These are phyloP conservation scores for Royoungia palumana DNA, from an alignment of 768 basidiomycete genomes.

Conservation along the genomic window DNA sequence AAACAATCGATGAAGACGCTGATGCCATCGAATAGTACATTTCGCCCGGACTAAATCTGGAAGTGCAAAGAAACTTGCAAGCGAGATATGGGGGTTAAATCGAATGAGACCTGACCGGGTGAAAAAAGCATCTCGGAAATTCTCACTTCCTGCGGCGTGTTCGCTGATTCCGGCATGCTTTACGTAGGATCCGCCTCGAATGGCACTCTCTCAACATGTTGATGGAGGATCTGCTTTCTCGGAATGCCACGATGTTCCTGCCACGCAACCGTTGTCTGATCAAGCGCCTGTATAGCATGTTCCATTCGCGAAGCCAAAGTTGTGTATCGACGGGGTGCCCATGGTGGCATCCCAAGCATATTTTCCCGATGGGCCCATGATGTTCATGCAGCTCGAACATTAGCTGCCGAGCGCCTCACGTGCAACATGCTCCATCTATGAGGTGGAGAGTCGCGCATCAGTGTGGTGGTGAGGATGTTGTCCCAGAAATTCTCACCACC, in stretches of 20 bases:
- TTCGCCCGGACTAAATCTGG: not conserved
- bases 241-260: not conserved
- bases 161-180: not conserved
- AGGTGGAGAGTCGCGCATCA: too few relatives aligned
- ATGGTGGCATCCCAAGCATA: too few relatives aligned
- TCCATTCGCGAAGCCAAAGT: not conserved
- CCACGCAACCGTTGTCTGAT: not conserved
- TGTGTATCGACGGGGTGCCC: not conserved
- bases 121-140: not conserved
- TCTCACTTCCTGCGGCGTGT: not conserved
- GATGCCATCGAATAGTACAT: not conserved
- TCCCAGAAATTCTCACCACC: conserved; percentile 4
- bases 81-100: not conserved
- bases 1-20: conserved; percentile 2
- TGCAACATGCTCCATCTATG: too few relatives aligned
- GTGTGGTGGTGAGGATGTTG: too few relatives aligned
- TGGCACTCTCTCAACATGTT: not conserved
- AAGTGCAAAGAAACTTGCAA: not conserved
- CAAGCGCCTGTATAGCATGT: not conserved
- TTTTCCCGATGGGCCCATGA: too few relatives aligned
- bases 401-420: too few relatives aligned
- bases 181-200: not conserved
- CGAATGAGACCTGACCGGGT: not conserved
- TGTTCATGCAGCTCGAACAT: too few relatives aligned
- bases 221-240: not conserved